Percentiles rank a stretch among this genome's conserved stretches.
phyloP scores from a whole-genome alignment of 495 filamentous ascomycete genomes.

The Hypoxylon subgilvum region DNA sequence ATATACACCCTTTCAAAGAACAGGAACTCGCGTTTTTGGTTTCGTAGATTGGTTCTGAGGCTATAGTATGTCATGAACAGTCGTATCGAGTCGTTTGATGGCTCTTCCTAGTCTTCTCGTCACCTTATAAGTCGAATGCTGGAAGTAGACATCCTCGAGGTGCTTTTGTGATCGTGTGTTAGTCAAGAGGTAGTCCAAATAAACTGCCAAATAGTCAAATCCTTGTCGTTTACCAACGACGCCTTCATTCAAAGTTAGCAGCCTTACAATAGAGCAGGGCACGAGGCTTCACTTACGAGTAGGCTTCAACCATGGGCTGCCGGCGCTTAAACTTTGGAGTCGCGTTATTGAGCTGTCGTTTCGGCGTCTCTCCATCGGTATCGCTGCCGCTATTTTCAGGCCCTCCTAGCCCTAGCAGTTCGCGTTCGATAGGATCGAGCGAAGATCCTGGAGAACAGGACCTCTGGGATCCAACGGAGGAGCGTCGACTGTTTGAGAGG shows the following conservation, averaged over 20 bases:
- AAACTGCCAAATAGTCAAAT: neutral
- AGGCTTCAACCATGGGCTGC: slow-evolving; percentile 49
- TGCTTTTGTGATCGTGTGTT: too few relatives aligned
- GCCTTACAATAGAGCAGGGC: neutral
- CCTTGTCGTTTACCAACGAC: slow-evolving; percentile 36
- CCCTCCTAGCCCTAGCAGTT: slow-evolving; percentile 30
- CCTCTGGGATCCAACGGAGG: slow-evolving; percentile 27
- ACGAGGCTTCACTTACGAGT: slow-evolving; percentile 42
- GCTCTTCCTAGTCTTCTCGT: too few relatives aligned
- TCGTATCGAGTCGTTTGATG: too few relatives aligned
- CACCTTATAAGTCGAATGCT: too few relatives aligned
- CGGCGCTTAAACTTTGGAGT: slow-evolving; percentile 37
- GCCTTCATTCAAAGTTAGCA: slow-evolving; percentile 28
- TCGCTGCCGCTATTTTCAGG: slow-evolving; percentile 23
- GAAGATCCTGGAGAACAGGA: slow-evolving; percentile 28
- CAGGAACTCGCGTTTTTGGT: neutral
- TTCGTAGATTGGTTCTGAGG: neutral
- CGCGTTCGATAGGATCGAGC: slow-evolving; percentile 31
- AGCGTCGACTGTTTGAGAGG: slow-evolving; percentile 33
- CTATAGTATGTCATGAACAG: too few relatives aligned
- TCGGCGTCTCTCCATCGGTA: slow-evolving; percentile 16
- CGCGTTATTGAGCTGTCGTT: slow-evolving; percentile 32
- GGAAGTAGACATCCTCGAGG: too few relatives aligned
- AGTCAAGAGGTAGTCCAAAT: too few relatives aligned
- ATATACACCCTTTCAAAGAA: neutral